Percentiles rank a stretch among this genome's conserved stretches.
These are phyloP conservation scores for Lepidium sativum DNA, from an alignment of 345 rosid species.

Conservation along the genomic window DNA sequence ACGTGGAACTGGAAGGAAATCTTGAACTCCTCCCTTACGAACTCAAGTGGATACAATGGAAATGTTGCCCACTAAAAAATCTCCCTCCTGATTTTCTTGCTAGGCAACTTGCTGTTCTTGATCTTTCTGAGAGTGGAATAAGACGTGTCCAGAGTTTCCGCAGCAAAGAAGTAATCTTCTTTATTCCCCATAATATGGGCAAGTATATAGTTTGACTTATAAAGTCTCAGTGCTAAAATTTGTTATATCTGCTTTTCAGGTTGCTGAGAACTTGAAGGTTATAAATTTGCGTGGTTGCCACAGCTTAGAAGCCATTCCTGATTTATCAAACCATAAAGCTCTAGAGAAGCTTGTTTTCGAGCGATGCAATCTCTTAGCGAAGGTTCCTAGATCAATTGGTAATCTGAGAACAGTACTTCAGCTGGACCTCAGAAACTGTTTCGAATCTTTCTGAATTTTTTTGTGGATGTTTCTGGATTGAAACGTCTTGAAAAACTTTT, in stretches of 20 bases:
- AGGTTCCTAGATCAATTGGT: constrained; percentile 23
- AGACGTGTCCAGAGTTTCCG: constrained; percentile 24
- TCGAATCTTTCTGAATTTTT: constrained; percentile 18
- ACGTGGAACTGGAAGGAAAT: constrained; percentile 44
- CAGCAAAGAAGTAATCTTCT: constrained; percentile 25
- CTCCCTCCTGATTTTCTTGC: constrained; percentile 38
- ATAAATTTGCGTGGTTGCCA: constrained; percentile 20
- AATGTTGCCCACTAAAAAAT: constrained; percentile 38
- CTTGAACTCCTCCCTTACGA: constrained; percentile 39
- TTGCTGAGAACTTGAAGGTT: constrained; percentile 16
- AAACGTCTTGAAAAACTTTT: constrained; percentile 18
- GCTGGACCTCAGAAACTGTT: constrained; percentile 16
- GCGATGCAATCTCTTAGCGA: constrained; percentile 15
- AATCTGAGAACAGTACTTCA: constrained; percentile 8
- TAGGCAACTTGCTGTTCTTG: constrained; percentile 48
- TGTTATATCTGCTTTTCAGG: not conserved
- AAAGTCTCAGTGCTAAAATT: not conserved
- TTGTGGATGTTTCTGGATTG: constrained; percentile 24
- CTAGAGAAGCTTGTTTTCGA: constrained; percentile 20
- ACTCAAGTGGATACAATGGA: constrained; percentile 70
- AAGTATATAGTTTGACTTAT: not conserved
- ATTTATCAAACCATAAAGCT: constrained; percentile 21
- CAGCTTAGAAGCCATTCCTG: constrained; percentile 23
- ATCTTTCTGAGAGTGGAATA: constrained; percentile 58
- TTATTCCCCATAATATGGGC: not conserved